Percentiles rank a stretch among this genome's conserved stretches.
Evolutionary conservation across 2,329 filamentous ascomycete genomes (phyloP).

Genomic region (Acrodontium crateriforme): DNA sequence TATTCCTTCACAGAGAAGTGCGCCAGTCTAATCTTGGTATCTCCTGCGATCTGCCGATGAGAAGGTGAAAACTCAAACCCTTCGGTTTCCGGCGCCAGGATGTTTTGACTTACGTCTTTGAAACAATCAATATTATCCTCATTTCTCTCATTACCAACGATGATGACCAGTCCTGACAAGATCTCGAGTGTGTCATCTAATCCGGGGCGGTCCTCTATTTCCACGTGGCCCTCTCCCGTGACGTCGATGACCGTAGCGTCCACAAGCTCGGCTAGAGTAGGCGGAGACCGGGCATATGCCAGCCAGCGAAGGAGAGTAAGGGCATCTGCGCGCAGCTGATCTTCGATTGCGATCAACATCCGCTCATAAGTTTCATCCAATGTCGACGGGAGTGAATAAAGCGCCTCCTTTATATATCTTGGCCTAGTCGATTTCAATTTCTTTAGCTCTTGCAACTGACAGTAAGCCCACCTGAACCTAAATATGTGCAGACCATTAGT

Average conservation of each 20-base stretch:
- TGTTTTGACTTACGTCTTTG: background rate
- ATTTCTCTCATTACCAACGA: conserved; percentile 1
- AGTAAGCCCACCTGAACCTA: conserved; percentile 18
- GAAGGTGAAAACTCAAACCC: no score
- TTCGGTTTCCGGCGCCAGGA: background rate
- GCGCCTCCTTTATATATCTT: conserved; percentile 5
- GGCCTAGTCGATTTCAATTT: conserved; percentile 9
- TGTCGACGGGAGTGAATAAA: conserved; percentile 10
- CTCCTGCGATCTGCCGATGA: background rate
- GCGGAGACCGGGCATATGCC: conserved; percentile 9
- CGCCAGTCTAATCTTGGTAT: conserved; percentile 8
- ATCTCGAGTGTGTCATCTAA: conserved; percentile 6
- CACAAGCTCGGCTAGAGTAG: conserved; percentile 8
- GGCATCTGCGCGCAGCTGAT: conserved; percentile 5
- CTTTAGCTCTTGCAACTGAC: conserved; percentile 15
- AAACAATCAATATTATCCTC: background rate
- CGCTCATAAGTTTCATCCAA: conserved; percentile 17
- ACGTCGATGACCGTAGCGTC: conserved; percentile 10
- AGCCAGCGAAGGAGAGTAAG: conserved; percentile 11
- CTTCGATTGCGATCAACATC: conserved; percentile 7
- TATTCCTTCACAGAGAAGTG: conserved; percentile 16
- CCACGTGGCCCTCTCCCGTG: conserved; percentile 3
- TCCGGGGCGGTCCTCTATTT: conserved; percentile 5
- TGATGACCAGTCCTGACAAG: conserved; percentile 7
- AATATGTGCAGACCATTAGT: background rate